These are phyloP conservation scores for Coemansia sp. DNA, from an alignment of 192 early-diverging fungal genomes.

Conservation along the genomic window DNA sequence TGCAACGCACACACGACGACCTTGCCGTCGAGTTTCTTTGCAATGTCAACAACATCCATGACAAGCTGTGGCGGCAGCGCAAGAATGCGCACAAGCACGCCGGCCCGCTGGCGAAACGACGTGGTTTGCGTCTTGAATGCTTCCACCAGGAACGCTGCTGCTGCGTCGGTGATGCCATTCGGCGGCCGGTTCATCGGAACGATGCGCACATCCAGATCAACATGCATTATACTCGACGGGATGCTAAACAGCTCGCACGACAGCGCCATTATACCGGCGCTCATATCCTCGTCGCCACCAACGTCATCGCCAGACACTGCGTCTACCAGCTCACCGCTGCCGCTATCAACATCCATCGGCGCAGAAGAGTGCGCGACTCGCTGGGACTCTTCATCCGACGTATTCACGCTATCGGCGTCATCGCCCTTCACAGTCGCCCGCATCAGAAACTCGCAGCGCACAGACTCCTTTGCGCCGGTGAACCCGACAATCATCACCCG, in stretches of 20 bases:
- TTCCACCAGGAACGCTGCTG: slow-evolving; percentile 21
- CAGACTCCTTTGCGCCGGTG: slow-evolving; percentile 41
- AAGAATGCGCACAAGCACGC: slow-evolving; percentile 42
- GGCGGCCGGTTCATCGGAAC: slow-evolving; percentile 48
- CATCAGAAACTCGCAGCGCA: slow-evolving; percentile 53
- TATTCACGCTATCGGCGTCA: neutral
- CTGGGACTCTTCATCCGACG: neutral
- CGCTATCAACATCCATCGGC: slow-evolving; percentile 18
- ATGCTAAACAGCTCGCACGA: slow-evolving; percentile 28
- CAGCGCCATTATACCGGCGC: slow-evolving; percentile 14
- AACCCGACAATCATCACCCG: slow-evolving; percentile 51
- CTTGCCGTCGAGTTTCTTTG: slow-evolving; percentile 17
- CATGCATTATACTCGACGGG: slow-evolving; percentile 34
- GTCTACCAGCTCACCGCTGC: neutral
- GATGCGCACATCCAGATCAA: slow-evolving; percentile 45
- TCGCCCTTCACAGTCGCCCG: slow-evolving; percentile 24
- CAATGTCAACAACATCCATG: slow-evolving; percentile 45
- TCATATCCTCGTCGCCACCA: slow-evolving; percentile 7
- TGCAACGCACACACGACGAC: slow-evolving; percentile 20
- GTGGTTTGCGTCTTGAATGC: slow-evolving; percentile 35
- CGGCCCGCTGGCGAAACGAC: slow-evolving; percentile 33
- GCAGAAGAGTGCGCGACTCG: neutral
- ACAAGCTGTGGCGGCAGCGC: slow-evolving; percentile 47
- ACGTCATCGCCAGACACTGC: neutral
- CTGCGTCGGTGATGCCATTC: slow-evolving; percentile 43